A percentile compares a stretch with the other conserved stretches of the same genome.
phyloP scores from a whole-genome alignment of 2,329 filamentous ascomycete species.

The Meredithiella fracta region DNA sequence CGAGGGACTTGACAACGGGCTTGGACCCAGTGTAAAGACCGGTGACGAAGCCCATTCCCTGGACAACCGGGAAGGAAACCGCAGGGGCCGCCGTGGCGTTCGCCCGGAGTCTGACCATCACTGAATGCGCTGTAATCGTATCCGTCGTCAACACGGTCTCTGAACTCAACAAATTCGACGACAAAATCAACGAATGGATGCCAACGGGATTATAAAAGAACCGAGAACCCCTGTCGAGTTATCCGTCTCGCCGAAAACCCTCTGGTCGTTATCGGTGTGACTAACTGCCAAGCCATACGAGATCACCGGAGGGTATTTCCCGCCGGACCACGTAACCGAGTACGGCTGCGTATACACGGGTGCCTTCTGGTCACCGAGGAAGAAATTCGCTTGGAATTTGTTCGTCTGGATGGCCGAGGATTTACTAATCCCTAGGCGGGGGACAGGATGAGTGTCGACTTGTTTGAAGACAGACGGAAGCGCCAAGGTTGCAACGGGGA shows the following conservation, averaged over 20 bases:
- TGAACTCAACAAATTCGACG: conserved; percentile 53
- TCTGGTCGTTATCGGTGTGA: conserved; percentile 51
- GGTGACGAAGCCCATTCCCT: conserved; percentile 81
- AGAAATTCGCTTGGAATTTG: conserved; percentile 70
- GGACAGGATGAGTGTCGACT: conserved; percentile 41
- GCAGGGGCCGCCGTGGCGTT: conserved; percentile 35
- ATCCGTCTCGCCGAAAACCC: conserved; percentile 46
- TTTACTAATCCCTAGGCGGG: conserved; percentile 33
- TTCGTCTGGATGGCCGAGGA: conserved; percentile 49
- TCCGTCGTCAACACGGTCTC: conserved; percentile 40
- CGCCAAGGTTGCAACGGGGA: conserved; percentile 35
- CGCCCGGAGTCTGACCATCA: conserved; percentile 49
- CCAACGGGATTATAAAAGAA: conserved; percentile 73
- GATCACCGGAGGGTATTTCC: conserved; percentile 29
- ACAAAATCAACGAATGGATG: conserved; percentile 66
- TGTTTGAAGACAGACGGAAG: conserved; percentile 32
- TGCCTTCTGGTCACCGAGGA: conserved; percentile 53
- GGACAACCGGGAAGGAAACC: conserved; percentile 66
- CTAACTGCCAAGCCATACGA: conserved; percentile 53
- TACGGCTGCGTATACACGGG: conserved; percentile 65
- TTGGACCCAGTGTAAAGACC: conserved; percentile 54
- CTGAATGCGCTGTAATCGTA: conserved; percentile 40
- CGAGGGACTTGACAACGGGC: conserved; percentile 56
- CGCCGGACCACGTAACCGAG: conserved; percentile 49
- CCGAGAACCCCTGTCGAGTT: conserved; percentile 38